Base-by-base conservation (phyloP, 2,329 filamentous ascomycete genomes). In the Pseudophaeomoniella oleicola region DNA sequence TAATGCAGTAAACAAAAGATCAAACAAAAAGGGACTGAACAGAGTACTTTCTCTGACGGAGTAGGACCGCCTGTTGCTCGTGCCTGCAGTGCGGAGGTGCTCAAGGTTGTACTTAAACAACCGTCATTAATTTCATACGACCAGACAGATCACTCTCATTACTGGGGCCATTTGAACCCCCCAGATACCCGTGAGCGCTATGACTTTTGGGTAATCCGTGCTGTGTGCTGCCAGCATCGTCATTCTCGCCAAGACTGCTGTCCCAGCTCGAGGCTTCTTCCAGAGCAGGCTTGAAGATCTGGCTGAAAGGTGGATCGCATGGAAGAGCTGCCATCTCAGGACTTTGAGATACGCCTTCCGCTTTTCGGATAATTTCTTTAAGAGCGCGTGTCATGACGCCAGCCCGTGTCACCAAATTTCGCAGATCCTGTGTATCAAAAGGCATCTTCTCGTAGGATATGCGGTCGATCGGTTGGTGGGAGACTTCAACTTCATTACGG, bases 341-440 rank as follows among this genome's bases (percentile, higher is more conserved):
- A 42, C 42, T 50, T 44, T 29, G 46, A 14, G 53, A 49, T 11
- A 65, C 62, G n/a, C 59, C 59, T 43, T 67, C 63, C 30, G 63
- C 64, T 49, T 60, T 63, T 40, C 64, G 61, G 32, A 67, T 57
- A 34, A 64, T 58, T 40, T 67, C 64, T 43, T 67, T 67, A 37
- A 67, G 44, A 10, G 63, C 59, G 33, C 64, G 55, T 13, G 62
- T 67, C 31, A 67, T 60, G 18, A 63, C 62, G 13, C 63, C 62
- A 12, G 64, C 63, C 30, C 64, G 59, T 17, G 60, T 50, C 16
- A 79, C 74, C 38, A 79, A 71, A 48, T 75, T 70, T 44, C 67
- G 65, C 11, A 79, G 61, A 31, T 75, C 78, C 16, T 70, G 70
- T 2, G 74, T 78, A 47, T 78, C 74, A 48, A 79, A 79, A 0